phyloP scores from a whole-genome alignment of 2,329 filamentous ascomycete species.

The Cryphonectria naterciae region DNA sequence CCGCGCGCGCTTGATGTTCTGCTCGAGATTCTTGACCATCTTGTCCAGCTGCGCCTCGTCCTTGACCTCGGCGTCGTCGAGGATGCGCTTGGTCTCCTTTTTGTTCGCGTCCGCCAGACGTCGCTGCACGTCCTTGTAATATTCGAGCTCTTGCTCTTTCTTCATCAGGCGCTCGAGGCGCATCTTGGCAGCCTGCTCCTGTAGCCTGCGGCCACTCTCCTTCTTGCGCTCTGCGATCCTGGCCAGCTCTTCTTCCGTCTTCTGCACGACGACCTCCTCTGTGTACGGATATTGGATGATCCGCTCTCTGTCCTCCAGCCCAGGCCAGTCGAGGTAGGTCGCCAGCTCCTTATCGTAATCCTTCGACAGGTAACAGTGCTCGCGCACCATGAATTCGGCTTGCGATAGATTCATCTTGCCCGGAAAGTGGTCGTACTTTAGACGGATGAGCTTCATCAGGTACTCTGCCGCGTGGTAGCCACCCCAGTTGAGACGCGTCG shows the following conservation, averaged over 20 bases:
- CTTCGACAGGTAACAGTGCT: slow-evolving; percentile 87
- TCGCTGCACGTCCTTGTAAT: slow-evolving; percentile 82
- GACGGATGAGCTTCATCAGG: slow-evolving; percentile 80
- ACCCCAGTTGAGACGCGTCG: slow-evolving; percentile 92
- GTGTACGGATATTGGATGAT: slow-evolving; percentile 93
- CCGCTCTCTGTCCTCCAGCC: slow-evolving; percentile 84
- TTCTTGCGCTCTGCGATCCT: slow-evolving; percentile 91
- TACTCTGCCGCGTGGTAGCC: slow-evolving; percentile 90
- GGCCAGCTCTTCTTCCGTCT: slow-evolving; percentile 91
- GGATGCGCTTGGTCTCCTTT: slow-evolving; percentile 83
- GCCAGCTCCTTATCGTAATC: slow-evolving; percentile 81
- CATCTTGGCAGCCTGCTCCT: slow-evolving; percentile 98
- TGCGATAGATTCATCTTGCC: slow-evolving; percentile 86
- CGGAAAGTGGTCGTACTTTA: slow-evolving; percentile 91
- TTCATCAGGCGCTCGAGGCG: slow-evolving; percentile 91
- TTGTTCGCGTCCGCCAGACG: slow-evolving; percentile 78
- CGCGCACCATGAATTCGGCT: slow-evolving; percentile 81
- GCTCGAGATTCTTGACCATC: slow-evolving; percentile 85
- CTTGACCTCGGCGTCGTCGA: slow-evolving; percentile 90
- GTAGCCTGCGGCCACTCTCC: slow-evolving; percentile 86
- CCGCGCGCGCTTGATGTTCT: slow-evolving; percentile 83
- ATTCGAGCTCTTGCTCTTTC: slow-evolving; percentile 94
- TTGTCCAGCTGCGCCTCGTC: slow-evolving; percentile 87
- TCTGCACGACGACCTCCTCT: slow-evolving; percentile 86
- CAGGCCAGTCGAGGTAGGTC: slow-evolving; percentile 85